Evolutionary conservation across 2,329 filamentous ascomycete genomes (phyloP).

Genomic region (Phyllosticta citriasiana): DNA sequence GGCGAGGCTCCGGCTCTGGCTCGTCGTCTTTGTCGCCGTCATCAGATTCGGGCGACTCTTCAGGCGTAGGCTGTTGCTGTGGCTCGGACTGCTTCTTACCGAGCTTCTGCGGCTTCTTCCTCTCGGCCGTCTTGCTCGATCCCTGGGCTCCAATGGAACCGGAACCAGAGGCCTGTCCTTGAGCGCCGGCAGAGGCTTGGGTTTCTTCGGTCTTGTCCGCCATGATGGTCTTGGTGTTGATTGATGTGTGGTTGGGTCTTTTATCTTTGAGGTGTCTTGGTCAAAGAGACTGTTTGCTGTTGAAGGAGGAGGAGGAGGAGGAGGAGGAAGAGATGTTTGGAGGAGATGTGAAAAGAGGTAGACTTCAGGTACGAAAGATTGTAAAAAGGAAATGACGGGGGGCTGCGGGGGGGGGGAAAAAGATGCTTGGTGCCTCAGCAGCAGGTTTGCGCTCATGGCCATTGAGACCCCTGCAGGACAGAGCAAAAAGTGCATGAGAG

Average conservation of each 20-base stretch:
- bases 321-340: background rate
- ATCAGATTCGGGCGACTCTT: conserved; percentile 28
- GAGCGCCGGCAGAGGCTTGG: conserved; percentile 16
- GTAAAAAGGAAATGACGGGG: background rate
- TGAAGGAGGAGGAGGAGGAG: background rate
- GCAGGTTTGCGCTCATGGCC: conserved; percentile 3
- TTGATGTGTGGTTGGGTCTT: background rate
- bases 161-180: conserved; percentile 15
- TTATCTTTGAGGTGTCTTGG: background rate
- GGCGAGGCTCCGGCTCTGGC: conserved; percentile 35
- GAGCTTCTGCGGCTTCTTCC: conserved; percentile 41
- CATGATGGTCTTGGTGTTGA: conserved; percentile 11
- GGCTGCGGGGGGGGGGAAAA: conserved; percentile 3
- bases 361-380: background rate
- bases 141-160: conserved; percentile 12
- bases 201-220: conserved; percentile 15
- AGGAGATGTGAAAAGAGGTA: background rate
- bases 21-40: conserved; percentile 36
- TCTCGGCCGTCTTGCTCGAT: conserved; percentile 30
- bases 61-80: conserved; percentile 39
- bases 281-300: background rate
- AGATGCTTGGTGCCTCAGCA: conserved; percentile 6
- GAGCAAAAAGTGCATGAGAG: background rate
- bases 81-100: conserved; percentile 33
- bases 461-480: conserved; percentile 3